These are phyloP conservation scores for button mushroom (Agaricus bisporus) DNA, from an alignment of 768 basidiomycete species.

Conservation along the genomic window DNA sequence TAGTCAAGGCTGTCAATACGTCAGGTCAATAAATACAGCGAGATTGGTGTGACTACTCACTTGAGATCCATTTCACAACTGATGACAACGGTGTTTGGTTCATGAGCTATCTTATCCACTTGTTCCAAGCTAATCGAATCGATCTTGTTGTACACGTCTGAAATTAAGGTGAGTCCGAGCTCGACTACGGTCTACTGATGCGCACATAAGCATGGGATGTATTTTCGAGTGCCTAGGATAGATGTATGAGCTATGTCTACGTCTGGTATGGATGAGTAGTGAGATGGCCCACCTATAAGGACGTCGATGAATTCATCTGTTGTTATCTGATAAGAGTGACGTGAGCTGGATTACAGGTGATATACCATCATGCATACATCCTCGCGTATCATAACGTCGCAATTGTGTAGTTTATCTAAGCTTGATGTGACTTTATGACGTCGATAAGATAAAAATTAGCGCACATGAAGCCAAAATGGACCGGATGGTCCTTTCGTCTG, in stretches of 20 bases:
- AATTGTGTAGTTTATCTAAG: conserved; percentile 84
- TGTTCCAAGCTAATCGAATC: conserved; percentile 83
- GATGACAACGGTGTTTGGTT: conserved; percentile 87
- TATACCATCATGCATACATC: conserved; percentile 51
- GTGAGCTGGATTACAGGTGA: conserved; percentile 6
- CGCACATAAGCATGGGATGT: conserved; percentile 87
- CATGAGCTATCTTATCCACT: conserved; percentile 75
- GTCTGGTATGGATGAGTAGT: neutral
- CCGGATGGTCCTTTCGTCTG: conserved; percentile 91
- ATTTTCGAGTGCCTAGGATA: conserved; percentile 78
- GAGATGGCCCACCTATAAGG: conserved; percentile 62
- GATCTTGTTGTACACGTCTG: conserved; percentile 96
- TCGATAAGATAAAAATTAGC: conserved; percentile 14
- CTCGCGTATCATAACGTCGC: conserved; percentile 98
- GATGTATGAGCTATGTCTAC: neutral
- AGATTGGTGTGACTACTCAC: conserved; percentile 32
- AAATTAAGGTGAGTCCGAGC: neutral
- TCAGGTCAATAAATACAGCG: conserved; percentile 9
- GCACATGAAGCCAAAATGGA: conserved; percentile 86
- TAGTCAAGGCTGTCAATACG: conserved; percentile 50
- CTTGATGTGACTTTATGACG: neutral
- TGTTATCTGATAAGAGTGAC: conserved; percentile 56
- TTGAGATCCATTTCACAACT: conserved; percentile 94
- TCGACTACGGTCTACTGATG: conserved; percentile 4
- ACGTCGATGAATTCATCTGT: conserved; percentile 98